These are phyloP conservation scores for Selaginella tamariscina DNA, from an alignment of 75 land plant species.

Conservation along the genomic window DNA sequence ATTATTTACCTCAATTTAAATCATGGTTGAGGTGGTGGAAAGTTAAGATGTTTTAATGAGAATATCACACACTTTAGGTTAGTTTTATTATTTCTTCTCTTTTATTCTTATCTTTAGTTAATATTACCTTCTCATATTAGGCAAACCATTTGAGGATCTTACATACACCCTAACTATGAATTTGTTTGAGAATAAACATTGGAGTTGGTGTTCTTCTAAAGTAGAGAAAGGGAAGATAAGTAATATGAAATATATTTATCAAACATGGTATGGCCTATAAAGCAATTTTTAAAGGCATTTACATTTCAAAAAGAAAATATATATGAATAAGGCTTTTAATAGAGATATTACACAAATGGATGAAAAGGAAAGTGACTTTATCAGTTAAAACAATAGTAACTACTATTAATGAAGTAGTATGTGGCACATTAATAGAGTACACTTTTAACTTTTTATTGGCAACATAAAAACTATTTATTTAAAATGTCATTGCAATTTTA, in stretches of 20 bases:
- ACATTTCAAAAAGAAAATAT: background rate
- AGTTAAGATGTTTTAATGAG: constrained; percentile 1
- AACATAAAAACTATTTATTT: too few relatives aligned
- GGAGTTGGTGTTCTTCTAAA: background rate
- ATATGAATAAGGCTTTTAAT: background rate
- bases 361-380: background rate
- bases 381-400: too few relatives aligned
- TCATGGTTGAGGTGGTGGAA: background rate
- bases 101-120: background rate
- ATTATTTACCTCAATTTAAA: background rate
- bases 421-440: too few relatives aligned
- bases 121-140: background rate
- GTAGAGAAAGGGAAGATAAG: constrained; percentile 1
- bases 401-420: too few relatives aligned
- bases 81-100: background rate
- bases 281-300: background rate
- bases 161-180: background rate
- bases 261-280: background rate
- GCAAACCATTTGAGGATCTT: background rate
- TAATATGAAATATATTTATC: background rate
- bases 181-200: background rate
- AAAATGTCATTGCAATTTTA: too few relatives aligned
- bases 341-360: background rate
- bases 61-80: background rate
- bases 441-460: too few relatives aligned